Evolutionary conservation across 495 filamentous ascomycete species (phyloP).

Genomic region (Alectoria sarmentosa): DNA sequence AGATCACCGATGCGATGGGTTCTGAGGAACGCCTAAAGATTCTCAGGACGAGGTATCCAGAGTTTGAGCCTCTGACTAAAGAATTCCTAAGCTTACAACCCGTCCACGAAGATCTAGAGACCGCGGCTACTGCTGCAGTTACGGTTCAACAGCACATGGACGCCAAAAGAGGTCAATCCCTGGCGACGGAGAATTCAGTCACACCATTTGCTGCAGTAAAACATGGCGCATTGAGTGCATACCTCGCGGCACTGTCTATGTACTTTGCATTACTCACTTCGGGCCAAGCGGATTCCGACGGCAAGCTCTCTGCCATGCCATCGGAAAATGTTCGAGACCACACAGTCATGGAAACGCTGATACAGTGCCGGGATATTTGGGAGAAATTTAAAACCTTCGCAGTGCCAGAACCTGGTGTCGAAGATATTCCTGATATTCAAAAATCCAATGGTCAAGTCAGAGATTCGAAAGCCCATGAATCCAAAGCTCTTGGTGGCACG

Average conservation of each 20-base stretch:
- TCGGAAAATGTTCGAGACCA: conserved; percentile 77
- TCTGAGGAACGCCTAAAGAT: conserved; percentile 68
- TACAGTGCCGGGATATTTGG: conserved; percentile 79
- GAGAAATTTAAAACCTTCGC: conserved; percentile 55
- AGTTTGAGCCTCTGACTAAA: conserved; percentile 77
- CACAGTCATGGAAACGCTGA: conserved; percentile 75
- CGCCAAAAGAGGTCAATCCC: neutral
- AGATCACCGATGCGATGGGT: conserved; percentile 72
- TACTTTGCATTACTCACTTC: conserved; percentile 90
- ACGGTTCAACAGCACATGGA: conserved; percentile 34
- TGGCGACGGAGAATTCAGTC: neutral
- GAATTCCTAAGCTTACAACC: conserved; percentile 70
- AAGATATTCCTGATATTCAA: neutral
- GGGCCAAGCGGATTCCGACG: conserved; percentile 47
- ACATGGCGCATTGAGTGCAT: conserved; percentile 67
- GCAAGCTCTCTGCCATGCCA: conserved; percentile 45
- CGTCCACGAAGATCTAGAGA: conserved; percentile 48
- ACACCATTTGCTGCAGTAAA: conserved; percentile 57
- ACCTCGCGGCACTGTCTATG: conserved; percentile 79
- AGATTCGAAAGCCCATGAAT: neutral
- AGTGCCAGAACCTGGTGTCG: conserved; percentile 25
- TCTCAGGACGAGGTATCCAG: conserved; percentile 74
- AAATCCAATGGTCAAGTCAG: conserved; percentile 19
- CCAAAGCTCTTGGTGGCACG: neutral
- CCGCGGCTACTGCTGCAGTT: conserved; percentile 50